Evolutionary conservation across 2,329 filamentous ascomycete genomes (phyloP).

Genomic region (Aureobasidium sp.): DNA sequence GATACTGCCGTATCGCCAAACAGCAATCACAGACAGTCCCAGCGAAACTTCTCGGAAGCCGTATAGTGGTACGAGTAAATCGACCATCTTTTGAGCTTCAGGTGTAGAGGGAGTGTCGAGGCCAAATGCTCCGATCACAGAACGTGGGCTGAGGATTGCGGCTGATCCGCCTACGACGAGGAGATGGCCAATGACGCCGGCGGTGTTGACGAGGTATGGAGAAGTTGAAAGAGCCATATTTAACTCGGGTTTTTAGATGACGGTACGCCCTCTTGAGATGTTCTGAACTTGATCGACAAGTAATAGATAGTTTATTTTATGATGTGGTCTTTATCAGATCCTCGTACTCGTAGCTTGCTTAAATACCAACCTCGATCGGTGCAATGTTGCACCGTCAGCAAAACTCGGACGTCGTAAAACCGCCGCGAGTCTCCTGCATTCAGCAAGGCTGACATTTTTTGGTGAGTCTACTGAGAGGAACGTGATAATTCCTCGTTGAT

Average conservation of each 20-base stretch:
- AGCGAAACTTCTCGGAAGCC: not conserved
- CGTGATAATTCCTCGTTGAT: not conserved
- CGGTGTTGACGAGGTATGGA: constrained; percentile 74
- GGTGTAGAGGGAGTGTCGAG: not conserved
- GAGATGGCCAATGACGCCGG: constrained; percentile 28
- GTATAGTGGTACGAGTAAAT: not conserved
- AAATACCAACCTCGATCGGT: not conserved
- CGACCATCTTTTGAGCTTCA: not conserved
- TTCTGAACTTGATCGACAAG: not conserved
- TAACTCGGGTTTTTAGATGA: constrained; percentile 36
- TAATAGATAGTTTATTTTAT: not conserved
- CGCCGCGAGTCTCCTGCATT: not conserved
- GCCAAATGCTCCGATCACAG: not conserved
- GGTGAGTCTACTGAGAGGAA: not conserved
- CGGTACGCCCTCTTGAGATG: not conserved
- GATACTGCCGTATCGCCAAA: not conserved
- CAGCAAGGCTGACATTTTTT: not conserved
- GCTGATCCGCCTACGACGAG: not conserved
- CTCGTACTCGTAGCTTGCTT: not conserved
- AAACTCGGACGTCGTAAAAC: not conserved
- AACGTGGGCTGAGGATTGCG: not conserved
- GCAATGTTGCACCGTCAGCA: not conserved
- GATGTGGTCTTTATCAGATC: not conserved
- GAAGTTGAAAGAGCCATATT: constrained; percentile 90
- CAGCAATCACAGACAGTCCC: not conserved